Percentiles rank a stretch among this genome's conserved stretches.
phyloP scores from a whole-genome alignment of 2,329 filamentous ascomycete species.

The Xylaria sp. region DNA sequence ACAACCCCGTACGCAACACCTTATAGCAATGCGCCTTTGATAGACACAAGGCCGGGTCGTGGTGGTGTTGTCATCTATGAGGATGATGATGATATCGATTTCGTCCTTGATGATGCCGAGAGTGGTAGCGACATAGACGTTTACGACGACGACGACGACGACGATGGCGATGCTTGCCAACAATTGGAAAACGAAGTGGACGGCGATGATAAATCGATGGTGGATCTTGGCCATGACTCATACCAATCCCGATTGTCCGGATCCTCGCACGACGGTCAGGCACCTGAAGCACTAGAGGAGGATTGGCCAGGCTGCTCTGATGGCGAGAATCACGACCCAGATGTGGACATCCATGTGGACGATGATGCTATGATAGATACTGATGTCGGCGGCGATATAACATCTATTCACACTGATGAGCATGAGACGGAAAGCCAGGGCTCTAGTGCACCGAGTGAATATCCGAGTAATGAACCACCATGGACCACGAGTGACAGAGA shows the following conservation, averaged over 20 bases:
- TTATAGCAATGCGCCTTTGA: slow-evolving; percentile 69
- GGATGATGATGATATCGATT: slow-evolving; percentile 47
- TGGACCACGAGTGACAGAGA: slow-evolving; percentile 40
- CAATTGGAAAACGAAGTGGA: slow-evolving; percentile 47
- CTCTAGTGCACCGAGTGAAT: slow-evolving; percentile 48
- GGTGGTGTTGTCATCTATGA: slow-evolving; percentile 48
- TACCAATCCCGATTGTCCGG: slow-evolving; percentile 43
- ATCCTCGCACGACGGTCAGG: slow-evolving; percentile 48
- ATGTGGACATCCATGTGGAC: slow-evolving; percentile 43
- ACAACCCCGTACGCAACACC: slow-evolving; percentile 79
- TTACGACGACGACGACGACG: slow-evolving; percentile 50
- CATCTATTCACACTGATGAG: slow-evolving; percentile 31
- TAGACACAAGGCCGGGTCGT: slow-evolving; percentile 53
- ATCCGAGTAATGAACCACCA: slow-evolving; percentile 46
- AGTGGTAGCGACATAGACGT: slow-evolving; percentile 54
- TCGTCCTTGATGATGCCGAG: slow-evolving; percentile 44
- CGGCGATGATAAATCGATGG: slow-evolving; percentile 47
- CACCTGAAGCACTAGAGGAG: slow-evolving; percentile 59
- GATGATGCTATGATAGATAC: slow-evolving; percentile 44
- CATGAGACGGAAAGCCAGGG: slow-evolving; percentile 39
- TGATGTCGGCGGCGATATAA: slow-evolving; percentile 37
- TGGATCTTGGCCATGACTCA: slow-evolving; percentile 43
- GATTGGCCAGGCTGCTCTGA: slow-evolving; percentile 69
- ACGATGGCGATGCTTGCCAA: slow-evolving; percentile 48
- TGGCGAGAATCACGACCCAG: slow-evolving; percentile 63